Evolutionary conservation across 2,329 filamentous ascomycete species (phyloP).

Genomic region (Chalara sp.): DNA sequence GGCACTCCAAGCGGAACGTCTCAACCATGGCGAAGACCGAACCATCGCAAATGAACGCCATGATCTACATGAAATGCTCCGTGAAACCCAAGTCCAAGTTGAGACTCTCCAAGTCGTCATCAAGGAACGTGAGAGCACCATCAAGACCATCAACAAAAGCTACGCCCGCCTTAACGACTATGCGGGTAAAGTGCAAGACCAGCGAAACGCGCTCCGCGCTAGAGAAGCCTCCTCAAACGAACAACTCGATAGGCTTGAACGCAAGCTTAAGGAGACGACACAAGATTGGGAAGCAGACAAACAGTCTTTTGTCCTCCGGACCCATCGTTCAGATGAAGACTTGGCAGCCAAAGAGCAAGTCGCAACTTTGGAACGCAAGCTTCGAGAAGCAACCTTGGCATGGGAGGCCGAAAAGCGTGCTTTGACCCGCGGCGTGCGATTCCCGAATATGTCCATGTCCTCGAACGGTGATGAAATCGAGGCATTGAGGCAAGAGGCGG

Average conservation of each 20-base stretch:
- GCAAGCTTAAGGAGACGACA: too few relatives aligned
- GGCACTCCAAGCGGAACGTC: conserved; percentile 47
- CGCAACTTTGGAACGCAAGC: conserved; percentile 28
- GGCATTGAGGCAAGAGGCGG: conserved; percentile 26
- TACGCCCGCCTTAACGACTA: conserved; percentile 58
- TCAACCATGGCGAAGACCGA: conserved; percentile 49
- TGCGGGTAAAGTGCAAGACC: conserved; percentile 62
- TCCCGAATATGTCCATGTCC: conserved; percentile 30
- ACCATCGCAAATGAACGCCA: conserved; percentile 51
- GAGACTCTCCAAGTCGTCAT: conserved; percentile 69
- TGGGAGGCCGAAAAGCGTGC: conserved; percentile 37
- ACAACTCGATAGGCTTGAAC: not conserved
- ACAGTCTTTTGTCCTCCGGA: not conserved
- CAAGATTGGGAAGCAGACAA: too few relatives aligned
- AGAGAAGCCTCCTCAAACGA: conserved; percentile 8
- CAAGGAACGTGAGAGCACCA: conserved; percentile 58
- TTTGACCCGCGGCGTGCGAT: conserved; percentile 32
- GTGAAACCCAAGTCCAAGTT: conserved; percentile 55
- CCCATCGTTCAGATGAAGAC: not conserved
- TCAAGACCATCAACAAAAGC: conserved; percentile 48
- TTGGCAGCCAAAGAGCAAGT: conserved; percentile 16
- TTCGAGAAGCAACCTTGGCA: conserved; percentile 35
- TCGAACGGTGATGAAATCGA: conserved; percentile 34
- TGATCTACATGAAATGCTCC: conserved; percentile 54
- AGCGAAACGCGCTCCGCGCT: conserved; percentile 41